Conservation (phyloP, 2,329 filamentous ascomycete genomes). For the Cercospora brassicicola region DNA sequence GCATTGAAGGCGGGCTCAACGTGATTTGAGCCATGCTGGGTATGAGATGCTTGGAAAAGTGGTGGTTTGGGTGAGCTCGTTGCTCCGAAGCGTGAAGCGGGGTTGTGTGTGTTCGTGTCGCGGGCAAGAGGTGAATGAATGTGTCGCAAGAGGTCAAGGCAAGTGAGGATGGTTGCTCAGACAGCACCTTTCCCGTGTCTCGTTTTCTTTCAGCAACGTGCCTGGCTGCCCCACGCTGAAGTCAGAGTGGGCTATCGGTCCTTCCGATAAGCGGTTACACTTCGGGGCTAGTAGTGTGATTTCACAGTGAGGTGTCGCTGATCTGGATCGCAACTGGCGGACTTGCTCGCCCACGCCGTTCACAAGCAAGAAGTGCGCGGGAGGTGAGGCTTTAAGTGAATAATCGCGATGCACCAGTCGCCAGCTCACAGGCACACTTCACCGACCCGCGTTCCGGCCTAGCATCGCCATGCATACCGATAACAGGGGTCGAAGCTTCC, state of each 20-base stretch:
- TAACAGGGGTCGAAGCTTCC: background rate
- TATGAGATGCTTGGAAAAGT: background rate
- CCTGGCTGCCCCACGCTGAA: slow-evolving; percentile 12
- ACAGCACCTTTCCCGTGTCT: background rate
- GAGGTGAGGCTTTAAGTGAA: background rate
- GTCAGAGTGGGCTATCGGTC: slow-evolving; percentile 11
- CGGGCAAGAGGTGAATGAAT: background rate
- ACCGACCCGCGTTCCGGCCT: slow-evolving; percentile 8
- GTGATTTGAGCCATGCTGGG: slow-evolving; percentile 36
- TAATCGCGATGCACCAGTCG: background rate
- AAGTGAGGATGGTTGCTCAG: background rate
- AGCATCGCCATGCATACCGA: background rate
- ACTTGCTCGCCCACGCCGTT: background rate
- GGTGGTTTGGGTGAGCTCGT: background rate
- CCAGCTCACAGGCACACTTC: slow-evolving; percentile 6
- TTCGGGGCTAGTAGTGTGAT: slow-evolving; percentile 1
- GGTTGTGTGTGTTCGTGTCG: background rate
- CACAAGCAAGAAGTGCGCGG: background rate
- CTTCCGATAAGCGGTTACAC: slow-evolving; percentile 6
- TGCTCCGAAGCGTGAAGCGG: background rate
- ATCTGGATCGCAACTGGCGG: background rate
- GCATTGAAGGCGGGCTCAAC: slow-evolving; percentile 35
- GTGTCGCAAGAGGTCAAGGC: background rate
- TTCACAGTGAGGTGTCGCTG: slow-evolving; percentile 1
- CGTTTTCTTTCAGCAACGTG: slow-evolving; percentile 3